A percentile compares a stretch with the other conserved stretches of the same genome.
Evolutionary conservation across 2,329 filamentous ascomycete species (phyloP).

Genomic region (Phaeoacremonium minimum): DNA sequence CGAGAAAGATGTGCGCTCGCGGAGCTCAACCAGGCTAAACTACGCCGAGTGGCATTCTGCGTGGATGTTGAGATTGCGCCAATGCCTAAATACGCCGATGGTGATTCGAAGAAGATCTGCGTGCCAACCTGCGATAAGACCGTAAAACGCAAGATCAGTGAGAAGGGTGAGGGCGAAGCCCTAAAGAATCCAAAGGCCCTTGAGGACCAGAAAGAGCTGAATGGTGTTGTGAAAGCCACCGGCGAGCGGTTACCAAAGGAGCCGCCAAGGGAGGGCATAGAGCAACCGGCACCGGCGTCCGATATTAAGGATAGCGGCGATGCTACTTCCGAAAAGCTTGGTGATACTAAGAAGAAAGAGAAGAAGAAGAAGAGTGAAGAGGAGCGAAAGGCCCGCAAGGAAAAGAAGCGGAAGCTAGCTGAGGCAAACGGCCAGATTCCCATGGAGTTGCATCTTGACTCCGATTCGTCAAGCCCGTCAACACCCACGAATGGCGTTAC

Average conservation of each 20-base stretch:
- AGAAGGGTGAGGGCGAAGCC: slow-evolving; percentile 70
- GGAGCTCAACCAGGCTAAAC: slow-evolving; percentile 74
- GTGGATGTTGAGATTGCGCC: slow-evolving; percentile 97
- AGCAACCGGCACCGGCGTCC: slow-evolving; percentile 14
- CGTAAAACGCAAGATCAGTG: slow-evolving; percentile 59
- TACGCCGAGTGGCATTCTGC: slow-evolving; percentile 88
- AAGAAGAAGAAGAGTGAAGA: slow-evolving; percentile 96
- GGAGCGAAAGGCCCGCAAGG: slow-evolving; percentile 86
- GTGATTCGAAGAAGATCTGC: slow-evolving; percentile 39
- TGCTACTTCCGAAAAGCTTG: not conserved
- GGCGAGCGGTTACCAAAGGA: slow-evolving; percentile 34
- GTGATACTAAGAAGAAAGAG: slow-evolving; percentile 71
- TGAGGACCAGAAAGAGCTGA: slow-evolving; percentile 50
- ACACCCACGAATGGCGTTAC: slow-evolving; percentile 16
- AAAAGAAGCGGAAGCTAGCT: slow-evolving; percentile 78
- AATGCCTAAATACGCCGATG: slow-evolving; percentile 71
- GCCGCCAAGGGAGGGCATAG: slow-evolving; percentile 25
- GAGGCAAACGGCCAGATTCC: slow-evolving; percentile 85
- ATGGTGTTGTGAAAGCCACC: slow-evolving; percentile 35
- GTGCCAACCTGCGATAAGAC: slow-evolving; percentile 48
- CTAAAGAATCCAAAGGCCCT: slow-evolving; percentile 61
- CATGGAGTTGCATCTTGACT: slow-evolving; percentile 73
- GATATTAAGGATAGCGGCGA: slow-evolving; percentile 3
- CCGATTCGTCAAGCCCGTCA: slow-evolving; percentile 46
- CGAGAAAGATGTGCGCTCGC: slow-evolving; percentile 75